phyloP scores from a whole-genome alignment of 495 filamentous ascomycete species.

The Penicillium angulare region DNA sequence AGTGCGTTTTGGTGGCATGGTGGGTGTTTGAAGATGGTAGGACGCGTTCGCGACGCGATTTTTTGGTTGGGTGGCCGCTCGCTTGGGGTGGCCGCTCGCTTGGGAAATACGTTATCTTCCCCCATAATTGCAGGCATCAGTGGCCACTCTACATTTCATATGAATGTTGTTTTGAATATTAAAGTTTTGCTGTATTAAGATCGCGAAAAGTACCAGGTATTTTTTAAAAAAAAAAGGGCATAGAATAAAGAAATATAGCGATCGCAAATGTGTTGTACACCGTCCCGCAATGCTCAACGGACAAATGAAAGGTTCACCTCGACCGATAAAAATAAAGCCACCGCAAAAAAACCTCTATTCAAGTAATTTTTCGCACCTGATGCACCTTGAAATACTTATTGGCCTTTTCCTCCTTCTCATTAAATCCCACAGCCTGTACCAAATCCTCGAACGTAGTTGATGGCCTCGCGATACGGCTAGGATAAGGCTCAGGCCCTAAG shows the following conservation, averaged over 20 bases:
- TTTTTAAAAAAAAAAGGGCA: background rate
- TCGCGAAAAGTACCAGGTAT: background rate
- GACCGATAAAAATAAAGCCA: background rate
- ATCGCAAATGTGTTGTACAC: background rate
- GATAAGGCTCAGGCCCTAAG: conserved; percentile 32
- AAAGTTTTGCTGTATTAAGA: background rate
- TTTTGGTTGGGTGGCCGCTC: too few relatives aligned
- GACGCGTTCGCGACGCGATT: too few relatives aligned
- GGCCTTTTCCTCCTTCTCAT: background rate
- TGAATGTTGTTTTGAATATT: too few relatives aligned
- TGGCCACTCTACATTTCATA: too few relatives aligned
- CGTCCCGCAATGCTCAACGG: background rate
- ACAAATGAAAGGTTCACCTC: too few relatives aligned
- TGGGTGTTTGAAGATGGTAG: too few relatives aligned
- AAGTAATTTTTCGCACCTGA: conserved; percentile 1
- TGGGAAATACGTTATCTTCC: too few relatives aligned
- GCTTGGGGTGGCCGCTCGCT: too few relatives aligned
- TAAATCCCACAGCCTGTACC: conserved; percentile 58
- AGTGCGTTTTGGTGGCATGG: too few relatives aligned
- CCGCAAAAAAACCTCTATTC: background rate
- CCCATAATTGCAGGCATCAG: too few relatives aligned
- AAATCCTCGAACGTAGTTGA: conserved; percentile 66
- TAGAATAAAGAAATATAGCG: background rate
- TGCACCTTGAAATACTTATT: conserved; percentile 33
- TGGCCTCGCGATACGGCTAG: conserved; percentile 29